Conservation (phyloP, 2,329 filamentous ascomycete genomes). For the Calonectria multiphialidica region DNA sequence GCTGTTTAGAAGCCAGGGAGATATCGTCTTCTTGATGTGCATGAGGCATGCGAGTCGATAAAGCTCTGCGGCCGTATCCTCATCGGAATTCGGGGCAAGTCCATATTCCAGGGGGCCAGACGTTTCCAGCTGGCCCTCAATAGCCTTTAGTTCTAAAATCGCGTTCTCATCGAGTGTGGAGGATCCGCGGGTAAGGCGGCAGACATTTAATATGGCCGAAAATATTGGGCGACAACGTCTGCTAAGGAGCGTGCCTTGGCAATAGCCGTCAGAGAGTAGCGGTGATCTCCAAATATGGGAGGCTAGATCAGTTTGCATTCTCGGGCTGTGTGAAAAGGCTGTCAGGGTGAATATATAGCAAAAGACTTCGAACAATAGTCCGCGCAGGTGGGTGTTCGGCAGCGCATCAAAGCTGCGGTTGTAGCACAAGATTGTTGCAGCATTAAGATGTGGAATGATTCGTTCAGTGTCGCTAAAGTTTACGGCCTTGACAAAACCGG, state of each 20-base stretch:
- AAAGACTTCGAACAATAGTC: neutral
- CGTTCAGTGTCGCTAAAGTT: neutral
- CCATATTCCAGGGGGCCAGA: neutral
- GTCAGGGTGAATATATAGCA: neutral
- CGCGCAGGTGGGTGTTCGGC: neutral
- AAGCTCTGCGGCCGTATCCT: neutral
- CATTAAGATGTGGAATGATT: neutral
- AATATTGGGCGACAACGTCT: neutral
- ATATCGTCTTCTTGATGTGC: neutral
- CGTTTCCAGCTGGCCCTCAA: neutral
- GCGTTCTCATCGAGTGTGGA: neutral
- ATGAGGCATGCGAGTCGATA: neutral
- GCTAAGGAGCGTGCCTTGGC: neutral
- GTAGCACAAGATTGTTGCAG: neutral
- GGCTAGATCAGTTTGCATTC: neutral
- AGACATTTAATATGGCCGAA: neutral
- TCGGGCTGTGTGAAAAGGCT: neutral
- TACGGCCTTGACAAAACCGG: neutral
- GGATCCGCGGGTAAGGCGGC: neutral
- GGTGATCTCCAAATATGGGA: neutral
- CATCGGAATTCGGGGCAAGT: neutral
- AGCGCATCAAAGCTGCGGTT: neutral
- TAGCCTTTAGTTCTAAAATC: neutral
- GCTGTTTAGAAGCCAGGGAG: neutral
- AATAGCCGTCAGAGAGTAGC: neutral